A percentile compares a stretch with the other conserved stretches of the same genome.
These are phyloP conservation scores for Marchantia paleacea DNA, from an alignment of 225 moss, liverwort and hornwort genomes.

Conservation along the genomic window DNA sequence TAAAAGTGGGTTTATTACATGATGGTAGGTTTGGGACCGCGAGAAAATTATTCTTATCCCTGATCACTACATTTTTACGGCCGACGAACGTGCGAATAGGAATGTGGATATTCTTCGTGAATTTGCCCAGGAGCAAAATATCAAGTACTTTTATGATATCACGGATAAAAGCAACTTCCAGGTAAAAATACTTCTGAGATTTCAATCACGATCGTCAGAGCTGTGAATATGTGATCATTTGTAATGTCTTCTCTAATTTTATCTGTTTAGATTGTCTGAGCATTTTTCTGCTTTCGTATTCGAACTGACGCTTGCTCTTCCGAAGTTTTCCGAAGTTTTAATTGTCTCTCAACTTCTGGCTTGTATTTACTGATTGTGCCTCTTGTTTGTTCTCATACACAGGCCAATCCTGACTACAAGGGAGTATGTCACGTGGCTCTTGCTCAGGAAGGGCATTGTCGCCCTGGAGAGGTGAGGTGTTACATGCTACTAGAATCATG, in stretches of 20 bases:
- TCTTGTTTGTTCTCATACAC: constrained; percentile 5
- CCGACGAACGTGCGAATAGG: constrained; percentile 86
- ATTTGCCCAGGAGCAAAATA: constrained; percentile 87
- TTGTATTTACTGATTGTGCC: neutral
- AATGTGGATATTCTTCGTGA: constrained; percentile 97
- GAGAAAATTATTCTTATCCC: constrained; percentile 94
- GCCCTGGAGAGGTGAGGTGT: constrained; percentile 82
- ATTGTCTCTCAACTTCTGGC: neutral
- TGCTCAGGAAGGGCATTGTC: constrained; percentile 97
- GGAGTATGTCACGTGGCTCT: constrained; percentile 97
- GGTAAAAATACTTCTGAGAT: constrained; percentile 28
- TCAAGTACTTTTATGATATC: constrained; percentile 96
- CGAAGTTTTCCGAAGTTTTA: neutral
- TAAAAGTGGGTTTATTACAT: neutral
- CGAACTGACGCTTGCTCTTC: neutral
- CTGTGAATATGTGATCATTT: no score
- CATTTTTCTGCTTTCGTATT: neutral
- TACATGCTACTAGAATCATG: neutral
- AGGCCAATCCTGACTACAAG: constrained; percentile 97
- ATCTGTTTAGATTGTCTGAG: neutral
- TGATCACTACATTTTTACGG: constrained; percentile 95
- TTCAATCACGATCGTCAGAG: no score
- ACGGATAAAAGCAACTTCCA: constrained; percentile 69
- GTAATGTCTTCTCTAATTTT: no score
- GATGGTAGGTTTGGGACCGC: constrained; percentile 94